These are phyloP conservation scores for Cordyceps cateniannulata DNA, from an alignment of 2,329 filamentous ascomycete genomes.

Conservation along the genomic window DNA sequence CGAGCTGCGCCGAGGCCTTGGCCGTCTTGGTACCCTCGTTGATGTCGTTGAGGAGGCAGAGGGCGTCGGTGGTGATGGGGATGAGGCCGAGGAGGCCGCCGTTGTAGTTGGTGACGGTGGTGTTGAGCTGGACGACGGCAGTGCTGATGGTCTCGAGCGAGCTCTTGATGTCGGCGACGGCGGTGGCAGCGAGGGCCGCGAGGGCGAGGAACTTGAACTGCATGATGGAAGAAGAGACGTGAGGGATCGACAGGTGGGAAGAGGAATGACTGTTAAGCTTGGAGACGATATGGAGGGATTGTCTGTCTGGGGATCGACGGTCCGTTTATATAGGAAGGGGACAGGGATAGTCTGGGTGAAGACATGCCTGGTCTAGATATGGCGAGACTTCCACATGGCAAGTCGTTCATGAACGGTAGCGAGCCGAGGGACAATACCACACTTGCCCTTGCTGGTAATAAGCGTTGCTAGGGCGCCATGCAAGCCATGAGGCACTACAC, in stretches of 20 bases:
- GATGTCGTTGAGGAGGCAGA: conserved; percentile 33
- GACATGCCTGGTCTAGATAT: neutral
- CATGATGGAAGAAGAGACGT: neutral
- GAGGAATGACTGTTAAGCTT: neutral
- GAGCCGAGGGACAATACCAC: neutral
- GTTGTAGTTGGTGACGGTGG: conserved; percentile 31
- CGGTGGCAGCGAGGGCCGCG: conserved; percentile 18
- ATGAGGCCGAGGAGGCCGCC: conserved; percentile 30
- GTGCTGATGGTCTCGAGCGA: conserved; percentile 30
- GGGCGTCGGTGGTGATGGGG: conserved; percentile 34
- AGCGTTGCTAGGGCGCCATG: neutral
- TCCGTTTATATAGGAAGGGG: neutral
- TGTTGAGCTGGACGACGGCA: conserved; percentile 28
- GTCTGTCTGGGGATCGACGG: neutral
- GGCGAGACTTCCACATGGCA: conserved; percentile 3
- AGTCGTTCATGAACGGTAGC: neutral
- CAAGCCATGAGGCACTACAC: neutral
- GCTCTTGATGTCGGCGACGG: conserved; percentile 24
- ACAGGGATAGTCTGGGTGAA: neutral
- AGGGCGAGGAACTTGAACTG: conserved; percentile 14
- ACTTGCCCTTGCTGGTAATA: neutral
- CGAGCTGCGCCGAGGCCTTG: conserved; percentile 30
- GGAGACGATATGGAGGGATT: neutral
- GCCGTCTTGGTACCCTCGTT: conserved; percentile 32
- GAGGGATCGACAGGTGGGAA: neutral